These are phyloP conservation scores for Neolentinus lepideus DNA, from an alignment of 1,284 basidiomycete species.

Conservation along the genomic window DNA sequence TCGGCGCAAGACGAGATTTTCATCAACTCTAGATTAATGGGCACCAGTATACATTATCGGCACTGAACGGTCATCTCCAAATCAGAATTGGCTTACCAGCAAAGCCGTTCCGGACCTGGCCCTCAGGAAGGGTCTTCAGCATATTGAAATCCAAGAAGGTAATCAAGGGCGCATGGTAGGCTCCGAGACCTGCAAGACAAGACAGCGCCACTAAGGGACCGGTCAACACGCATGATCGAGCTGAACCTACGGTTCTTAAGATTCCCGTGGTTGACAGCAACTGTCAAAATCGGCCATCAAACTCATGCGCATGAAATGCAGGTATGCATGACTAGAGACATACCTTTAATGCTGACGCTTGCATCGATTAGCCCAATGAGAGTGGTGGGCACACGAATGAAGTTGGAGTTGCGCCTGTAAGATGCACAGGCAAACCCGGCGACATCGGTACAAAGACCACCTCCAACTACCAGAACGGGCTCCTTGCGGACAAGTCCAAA, in stretches of 20 bases:
- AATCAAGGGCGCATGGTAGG: conserved; percentile 15
- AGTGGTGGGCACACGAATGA: conserved; percentile 15
- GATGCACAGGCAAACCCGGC: conserved; percentile 15
- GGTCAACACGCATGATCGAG: neutral
- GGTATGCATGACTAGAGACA: conserved; percentile 1
- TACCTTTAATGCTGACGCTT: conserved; percentile 14
- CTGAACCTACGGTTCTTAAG: conserved; percentile 11
- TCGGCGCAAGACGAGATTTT: conserved; percentile 15
- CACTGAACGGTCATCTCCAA: neutral
- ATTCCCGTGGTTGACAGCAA: conserved; percentile 14
- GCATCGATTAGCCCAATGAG: conserved; percentile 16
- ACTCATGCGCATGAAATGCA: neutral
- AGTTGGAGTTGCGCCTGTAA: conserved; percentile 16
- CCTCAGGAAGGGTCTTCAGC: conserved; percentile 15
- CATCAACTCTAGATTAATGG: conserved; percentile 8
- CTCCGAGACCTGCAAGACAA: conserved; percentile 8
- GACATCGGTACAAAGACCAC: conserved; percentile 13
- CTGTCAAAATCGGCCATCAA: conserved; percentile 7
- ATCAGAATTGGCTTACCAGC: conserved; percentile 7
- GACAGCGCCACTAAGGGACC: neutral
- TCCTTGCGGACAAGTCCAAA: conserved; percentile 16
- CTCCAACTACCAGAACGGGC: conserved; percentile 14
- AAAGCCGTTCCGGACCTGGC: conserved; percentile 15
- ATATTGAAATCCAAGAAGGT: conserved; percentile 17
- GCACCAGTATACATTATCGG: neutral